Base-by-base conservation (phyloP, 345 rosid genomes). In the Hypericum androsaemum region DNA sequence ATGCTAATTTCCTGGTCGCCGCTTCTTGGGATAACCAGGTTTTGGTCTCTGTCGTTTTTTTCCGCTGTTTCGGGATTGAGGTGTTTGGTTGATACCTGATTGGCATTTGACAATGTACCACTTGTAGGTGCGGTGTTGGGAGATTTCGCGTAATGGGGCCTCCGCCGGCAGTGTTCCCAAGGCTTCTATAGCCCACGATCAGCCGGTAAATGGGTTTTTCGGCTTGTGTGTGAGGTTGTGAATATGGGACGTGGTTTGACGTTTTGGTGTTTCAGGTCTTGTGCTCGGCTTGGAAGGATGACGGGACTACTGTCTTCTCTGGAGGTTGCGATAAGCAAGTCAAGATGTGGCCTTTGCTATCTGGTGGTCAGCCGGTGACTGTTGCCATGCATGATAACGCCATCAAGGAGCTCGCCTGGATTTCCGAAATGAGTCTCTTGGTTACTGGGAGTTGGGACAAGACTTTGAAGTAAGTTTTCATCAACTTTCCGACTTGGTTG, bases 11-110 rank as follows among this genome's bases (percentile, higher is more conserved):
- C 53, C 76, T 94, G 69, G 80, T 88, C 22, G 95, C 97, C 14
- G 83, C 92, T 62, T 88, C 99, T 35, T 94, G 99, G 99, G 99
- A 94, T 72, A 94, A 83, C 64, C 99, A 94, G 95, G 99, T 94
- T n/a, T n/a, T 57, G 48, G 65, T 59, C 11, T 28, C 14, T 2
- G 39, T 50, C 16, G 41, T 10, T 13, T 55, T 14, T 7, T 39
- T 45, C 9, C 37, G 3, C 12, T 22, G 3, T 28, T 46, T 11
- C 10, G 10, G 8, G 12, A 37, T 45, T 7, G 13, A 38, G 15
- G 17, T 0, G 17, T 43, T 5, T 35, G 35, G 15, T 37, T 43
- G 39, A 8, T 10, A 0, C 9, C 41, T 59, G 11, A 36, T 40
- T 28, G 8, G 47, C 11, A 15, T 46, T 16, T 16, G 10, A n/a